Percentiles rank a stretch among this genome's conserved stretches.
Evolutionary conservation across 2,329 filamentous ascomycete genomes (phyloP).

Genomic region (Colletotrichum abscissum): DNA sequence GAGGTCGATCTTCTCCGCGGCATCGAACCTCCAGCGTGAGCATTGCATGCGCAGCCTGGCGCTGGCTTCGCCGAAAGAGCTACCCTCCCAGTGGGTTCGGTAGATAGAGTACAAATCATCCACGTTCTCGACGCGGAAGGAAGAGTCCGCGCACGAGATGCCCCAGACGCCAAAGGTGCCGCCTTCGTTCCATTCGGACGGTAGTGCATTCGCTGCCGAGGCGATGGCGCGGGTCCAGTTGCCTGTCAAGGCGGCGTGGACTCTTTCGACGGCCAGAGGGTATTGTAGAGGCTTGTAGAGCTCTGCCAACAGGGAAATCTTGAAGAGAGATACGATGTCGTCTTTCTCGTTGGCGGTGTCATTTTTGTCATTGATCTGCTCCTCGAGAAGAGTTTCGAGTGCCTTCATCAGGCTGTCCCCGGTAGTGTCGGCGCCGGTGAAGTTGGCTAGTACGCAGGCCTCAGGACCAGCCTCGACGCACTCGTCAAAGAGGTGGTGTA

Average conservation of each 20-base stretch:
- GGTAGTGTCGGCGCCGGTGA: background rate
- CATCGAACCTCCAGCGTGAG: background rate
- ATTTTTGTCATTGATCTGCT: background rate
- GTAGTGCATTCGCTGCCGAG: background rate
- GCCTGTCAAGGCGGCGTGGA: background rate
- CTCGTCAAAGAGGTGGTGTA: constrained; percentile 2
- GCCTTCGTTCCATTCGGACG: background rate
- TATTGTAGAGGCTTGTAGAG: background rate
- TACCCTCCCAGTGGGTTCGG: background rate
- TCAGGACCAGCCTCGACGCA: constrained; percentile 6
- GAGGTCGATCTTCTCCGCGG: background rate
- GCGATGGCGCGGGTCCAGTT: background rate
- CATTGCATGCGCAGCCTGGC: background rate
- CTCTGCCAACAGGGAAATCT: background rate
- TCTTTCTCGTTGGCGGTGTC: background rate
- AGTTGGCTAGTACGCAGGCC: background rate
- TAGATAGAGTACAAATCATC: background rate
- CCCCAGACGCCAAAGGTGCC: background rate
- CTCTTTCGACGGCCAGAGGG: background rate
- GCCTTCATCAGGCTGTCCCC: background rate
- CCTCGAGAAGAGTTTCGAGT: background rate
- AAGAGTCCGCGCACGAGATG: background rate
- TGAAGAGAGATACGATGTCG: background rate
- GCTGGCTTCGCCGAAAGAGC: background rate
- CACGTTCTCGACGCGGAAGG: background rate